Conservation (phyloP, 2,329 filamentous ascomycete genomes). For the Xylariales sp. region DNA sequence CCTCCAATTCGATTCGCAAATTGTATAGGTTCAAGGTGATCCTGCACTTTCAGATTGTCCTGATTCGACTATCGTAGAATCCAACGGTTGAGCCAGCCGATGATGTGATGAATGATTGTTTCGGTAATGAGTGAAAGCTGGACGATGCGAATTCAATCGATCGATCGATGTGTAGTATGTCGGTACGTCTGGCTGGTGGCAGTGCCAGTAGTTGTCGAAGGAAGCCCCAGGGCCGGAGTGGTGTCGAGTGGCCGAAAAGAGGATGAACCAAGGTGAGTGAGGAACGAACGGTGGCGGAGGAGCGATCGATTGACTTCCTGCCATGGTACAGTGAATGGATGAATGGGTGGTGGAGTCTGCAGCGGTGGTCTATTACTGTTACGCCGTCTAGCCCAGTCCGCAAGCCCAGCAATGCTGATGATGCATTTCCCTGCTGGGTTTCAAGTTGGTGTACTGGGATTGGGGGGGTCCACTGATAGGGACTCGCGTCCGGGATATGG, state of each 20-base stretch:
- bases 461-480: neutral
- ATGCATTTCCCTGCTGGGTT: neutral
- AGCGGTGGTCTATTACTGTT: too few relatives aligned
- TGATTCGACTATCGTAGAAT: neutral
- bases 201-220: conserved; percentile 2
- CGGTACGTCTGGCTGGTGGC: conserved; percentile 4
- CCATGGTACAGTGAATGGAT: too few relatives aligned
- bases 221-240: neutral
- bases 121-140: conserved; percentile 6
- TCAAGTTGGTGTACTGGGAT: neutral
- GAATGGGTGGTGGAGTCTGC: neutral
- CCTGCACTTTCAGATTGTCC: conserved; percentile 5
- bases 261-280: neutral
- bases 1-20: too few relatives aligned
- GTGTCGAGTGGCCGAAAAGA: neutral
- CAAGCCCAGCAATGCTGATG: too few relatives aligned
- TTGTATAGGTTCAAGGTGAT: too few relatives aligned
- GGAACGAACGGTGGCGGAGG: neutral
- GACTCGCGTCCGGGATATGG: neutral
- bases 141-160: conserved; percentile 9
- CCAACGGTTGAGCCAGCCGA: neutral
- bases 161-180: neutral
- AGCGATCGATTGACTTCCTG: too few relatives aligned
- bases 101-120: neutral
- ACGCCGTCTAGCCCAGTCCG: too few relatives aligned